A percentile compares a stretch with the other conserved stretches of the same genome.
Evolutionary conservation across 192 early-diverging fungal species (phyloP).

Genomic region (Backusella westeae): DNA sequence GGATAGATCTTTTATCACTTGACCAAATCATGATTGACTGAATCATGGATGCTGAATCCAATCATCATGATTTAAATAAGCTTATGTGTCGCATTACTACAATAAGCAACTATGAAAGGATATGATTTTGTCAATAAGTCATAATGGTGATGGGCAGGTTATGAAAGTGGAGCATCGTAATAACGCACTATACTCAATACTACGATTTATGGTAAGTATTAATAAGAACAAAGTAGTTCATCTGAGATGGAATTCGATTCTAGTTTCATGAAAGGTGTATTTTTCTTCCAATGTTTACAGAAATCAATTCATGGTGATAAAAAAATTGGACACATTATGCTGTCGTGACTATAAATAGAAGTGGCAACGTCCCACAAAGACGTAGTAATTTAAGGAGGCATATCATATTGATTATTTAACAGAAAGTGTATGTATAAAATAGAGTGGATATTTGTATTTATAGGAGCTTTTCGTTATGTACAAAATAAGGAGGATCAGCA

Average conservation of each 20-base stretch:
- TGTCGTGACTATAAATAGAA: background rate
- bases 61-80: background rate
- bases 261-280: background rate
- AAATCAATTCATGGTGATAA: background rate
- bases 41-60: background rate
- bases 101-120: background rate
- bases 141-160: background rate
- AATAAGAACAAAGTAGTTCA: background rate
- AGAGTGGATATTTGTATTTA: background rate
- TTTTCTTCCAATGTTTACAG: background rate
- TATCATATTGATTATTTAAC: background rate
- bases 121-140: background rate
- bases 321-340: background rate
- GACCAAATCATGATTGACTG: background rate
- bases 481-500: background rate
- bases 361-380: background rate
- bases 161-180: background rate
- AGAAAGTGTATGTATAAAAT: background rate
- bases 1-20: background rate
- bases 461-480: background rate
- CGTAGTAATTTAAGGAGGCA: background rate
- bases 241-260: background rate
- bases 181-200: background rate
- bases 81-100: background rate
- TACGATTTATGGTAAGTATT: background rate